Percentiles rank a stretch among this genome's conserved stretches.
Evolutionary conservation across 352 stramenopile genomes (phyloP).

Genomic region (Phytophthora brassicae): DNA sequence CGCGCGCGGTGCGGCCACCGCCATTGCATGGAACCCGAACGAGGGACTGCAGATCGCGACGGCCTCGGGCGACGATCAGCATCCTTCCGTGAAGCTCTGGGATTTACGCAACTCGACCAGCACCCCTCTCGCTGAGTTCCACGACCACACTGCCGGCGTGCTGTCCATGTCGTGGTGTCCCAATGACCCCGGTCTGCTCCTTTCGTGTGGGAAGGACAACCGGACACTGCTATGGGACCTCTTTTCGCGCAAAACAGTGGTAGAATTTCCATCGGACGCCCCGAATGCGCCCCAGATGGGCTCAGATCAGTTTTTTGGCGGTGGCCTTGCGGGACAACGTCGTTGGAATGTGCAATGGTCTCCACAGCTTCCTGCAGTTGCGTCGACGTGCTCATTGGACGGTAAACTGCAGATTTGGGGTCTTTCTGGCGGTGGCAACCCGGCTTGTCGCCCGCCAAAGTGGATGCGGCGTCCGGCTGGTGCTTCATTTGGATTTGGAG

Average conservation of each 20-base stretch:
- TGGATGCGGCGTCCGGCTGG: constrained; percentile 92
- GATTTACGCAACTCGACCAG: constrained; percentile 97
- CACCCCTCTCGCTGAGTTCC: constrained; percentile 94
- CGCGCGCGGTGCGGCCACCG: constrained; percentile 85
- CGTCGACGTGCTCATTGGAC: constrained; percentile 96
- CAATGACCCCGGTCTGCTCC: constrained; percentile 91
- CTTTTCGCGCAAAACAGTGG: constrained; percentile 92
- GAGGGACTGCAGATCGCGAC: constrained; percentile 97
- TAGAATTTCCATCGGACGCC: constrained; percentile 90
- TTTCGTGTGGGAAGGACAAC: constrained; percentile 98
- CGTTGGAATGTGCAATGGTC: constrained; percentile 97
- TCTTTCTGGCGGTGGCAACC: constrained; percentile 72
- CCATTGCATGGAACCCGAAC: constrained; percentile 97
- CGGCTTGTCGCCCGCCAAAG: constrained; percentile 90
- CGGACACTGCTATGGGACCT: constrained; percentile 98
- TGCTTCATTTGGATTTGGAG: constrained; percentile 97
- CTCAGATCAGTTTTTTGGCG: constrained; percentile 80
- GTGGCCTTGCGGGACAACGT: constrained; percentile 68
- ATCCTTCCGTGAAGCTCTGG: constrained; percentile 97
- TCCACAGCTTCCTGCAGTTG: constrained; percentile 92
- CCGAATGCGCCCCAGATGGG: constrained; percentile 63
- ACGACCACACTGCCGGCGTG: constrained; percentile 95
- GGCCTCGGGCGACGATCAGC: constrained; percentile 93
- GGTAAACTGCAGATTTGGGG: constrained; percentile 96
- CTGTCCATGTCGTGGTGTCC: constrained; percentile 98